These are phyloP conservation scores for Anacardium occidentale DNA, from an alignment of 345 rosid species.

Conservation along the genomic window DNA sequence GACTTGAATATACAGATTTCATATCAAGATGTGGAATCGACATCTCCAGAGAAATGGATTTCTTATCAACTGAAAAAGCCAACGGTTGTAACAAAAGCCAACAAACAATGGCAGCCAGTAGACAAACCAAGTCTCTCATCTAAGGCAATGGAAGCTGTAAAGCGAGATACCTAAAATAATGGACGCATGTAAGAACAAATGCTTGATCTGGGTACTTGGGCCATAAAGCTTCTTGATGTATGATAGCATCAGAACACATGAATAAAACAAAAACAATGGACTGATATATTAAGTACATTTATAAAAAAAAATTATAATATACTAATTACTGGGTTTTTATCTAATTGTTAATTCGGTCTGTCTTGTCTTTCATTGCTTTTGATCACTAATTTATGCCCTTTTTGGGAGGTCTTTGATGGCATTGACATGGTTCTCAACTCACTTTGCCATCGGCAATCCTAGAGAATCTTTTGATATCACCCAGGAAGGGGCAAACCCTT, in stretches of 20 bases:
- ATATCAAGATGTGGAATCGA: background rate
- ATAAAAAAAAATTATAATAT: too few relatives aligned
- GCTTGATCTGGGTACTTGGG: background rate
- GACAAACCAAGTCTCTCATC: too few relatives aligned
- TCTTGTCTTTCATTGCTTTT: constrained; percentile 9
- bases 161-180: background rate
- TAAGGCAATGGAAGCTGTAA: too few relatives aligned
- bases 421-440: constrained; percentile 4
- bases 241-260: background rate
- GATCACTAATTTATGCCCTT: background rate
- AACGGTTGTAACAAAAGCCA: too few relatives aligned
- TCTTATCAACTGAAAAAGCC: too few relatives aligned
- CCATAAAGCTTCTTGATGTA: background rate
- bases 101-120: too few relatives aligned
- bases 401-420: too few relatives aligned
- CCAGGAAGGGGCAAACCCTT: background rate
- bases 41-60: background rate
- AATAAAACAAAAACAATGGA: background rate
- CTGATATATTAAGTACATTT: too few relatives aligned
- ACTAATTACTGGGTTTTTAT: background rate
- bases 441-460: background rate
- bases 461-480: constrained; percentile 22
- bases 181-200: background rate
- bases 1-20: background rate
- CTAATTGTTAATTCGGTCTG: constrained; percentile 14